Evolutionary conservation across 2,329 filamentous ascomycete genomes (phyloP), one percentile per base, ranked within the genome.

Genomic region (Juglanconis sp.): DNA sequence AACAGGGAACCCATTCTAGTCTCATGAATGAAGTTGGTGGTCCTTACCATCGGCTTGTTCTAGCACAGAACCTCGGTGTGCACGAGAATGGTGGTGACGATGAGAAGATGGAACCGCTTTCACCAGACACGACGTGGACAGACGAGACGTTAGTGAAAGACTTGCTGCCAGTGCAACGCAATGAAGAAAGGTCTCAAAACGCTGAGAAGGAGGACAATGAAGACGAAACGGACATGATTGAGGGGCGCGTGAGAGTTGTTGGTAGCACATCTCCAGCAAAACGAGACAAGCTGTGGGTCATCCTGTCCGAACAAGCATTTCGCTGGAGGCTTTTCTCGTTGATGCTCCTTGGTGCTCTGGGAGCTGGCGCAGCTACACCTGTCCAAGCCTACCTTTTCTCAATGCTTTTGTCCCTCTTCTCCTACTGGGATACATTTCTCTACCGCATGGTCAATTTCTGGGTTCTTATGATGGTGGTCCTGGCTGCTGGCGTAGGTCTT

Each of bases 1-100:
- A 89, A 68, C 76, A 84, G 66, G 87, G 87, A 3, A 86, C 75
- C 3, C 85, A 88, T 59, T 77, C 85, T 7, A 75, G 81, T 40
- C 73, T 87, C 0, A 68, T 87, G 6, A 66, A 70, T 5, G 70
- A 72, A 17, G 72, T 66, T 31, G 72, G 82, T 0, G 70, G 57
- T 3, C 5, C 34, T 1, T 59, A 59, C 30, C 17, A 34, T 15
- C 34, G 49, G n/a, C 24, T 59, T 42, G 50, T 53, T 5, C 11
- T 10, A 8, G 51, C 57, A 3, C 57, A 59, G 15, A 40, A 17
- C 9, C 42, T 59, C 8, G 46, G 34, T 11, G 9, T 32, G 24
- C 11, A 48, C 9, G 35, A 54, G 6, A 17, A 5, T 5, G 24
- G 34, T 7, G 42, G 13, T 11, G 13, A 38, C 10, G 31, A 44